Conservation (phyloP, 441 rosid genomes). For the Arabidopsis hybrid region DNA sequence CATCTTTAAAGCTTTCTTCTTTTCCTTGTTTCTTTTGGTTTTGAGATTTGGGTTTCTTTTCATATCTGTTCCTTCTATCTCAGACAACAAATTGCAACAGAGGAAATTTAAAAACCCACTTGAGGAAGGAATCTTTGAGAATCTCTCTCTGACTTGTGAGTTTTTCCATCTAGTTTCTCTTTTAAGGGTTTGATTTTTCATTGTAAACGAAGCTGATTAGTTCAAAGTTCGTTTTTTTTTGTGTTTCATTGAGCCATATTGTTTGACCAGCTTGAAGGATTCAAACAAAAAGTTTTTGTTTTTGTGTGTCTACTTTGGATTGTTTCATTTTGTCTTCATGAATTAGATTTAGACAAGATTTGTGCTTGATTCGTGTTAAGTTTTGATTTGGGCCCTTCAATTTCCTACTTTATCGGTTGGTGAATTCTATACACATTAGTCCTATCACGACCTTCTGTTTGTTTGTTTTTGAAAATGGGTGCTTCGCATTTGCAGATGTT, state of each 20-base stretch:
- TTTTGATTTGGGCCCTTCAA: constrained; percentile 39
- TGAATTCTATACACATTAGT: constrained; percentile 22
- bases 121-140: constrained; percentile 48
- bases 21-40: background rate
- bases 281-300: constrained; percentile 34
- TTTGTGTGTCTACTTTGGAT: constrained; percentile 22
- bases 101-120: background rate
- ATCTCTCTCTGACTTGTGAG: constrained; percentile 41
- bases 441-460: constrained; percentile 11
- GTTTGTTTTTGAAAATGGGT: constrained; percentile 16
- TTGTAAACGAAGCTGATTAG: constrained; percentile 34
- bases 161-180: constrained; percentile 13
- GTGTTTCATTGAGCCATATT: constrained; percentile 40
- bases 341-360: constrained; percentile 36
- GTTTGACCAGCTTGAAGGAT: constrained; percentile 43
- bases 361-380: constrained; percentile 30
- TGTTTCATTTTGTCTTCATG: constrained; percentile 30
- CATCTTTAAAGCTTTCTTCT: constrained; percentile 30
- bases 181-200: constrained; percentile 20
- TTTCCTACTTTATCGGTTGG: constrained; percentile 41
- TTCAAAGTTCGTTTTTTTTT: constrained; percentile 1
- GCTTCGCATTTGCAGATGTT: constrained; percentile 36
- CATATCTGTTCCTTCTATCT: constrained; percentile 45
- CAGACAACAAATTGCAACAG: constrained; percentile 33
- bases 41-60: constrained; percentile 2